Base-by-base conservation (phyloP, 345 rosid species). In the Balakata baccata region DNA sequence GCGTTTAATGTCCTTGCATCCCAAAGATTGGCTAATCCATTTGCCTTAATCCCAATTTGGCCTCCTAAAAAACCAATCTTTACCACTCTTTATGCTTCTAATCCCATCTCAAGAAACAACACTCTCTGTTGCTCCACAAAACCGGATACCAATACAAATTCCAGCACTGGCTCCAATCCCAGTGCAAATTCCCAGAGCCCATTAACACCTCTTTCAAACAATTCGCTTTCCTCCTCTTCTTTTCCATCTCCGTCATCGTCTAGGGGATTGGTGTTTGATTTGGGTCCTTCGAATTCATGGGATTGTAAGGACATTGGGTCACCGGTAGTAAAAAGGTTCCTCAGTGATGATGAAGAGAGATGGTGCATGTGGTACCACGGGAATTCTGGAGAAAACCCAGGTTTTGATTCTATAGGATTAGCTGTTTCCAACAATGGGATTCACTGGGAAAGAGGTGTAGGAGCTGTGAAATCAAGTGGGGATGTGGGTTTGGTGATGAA, bases 351-450 rank as follows among this genome's bases (percentile, higher is more conserved):
- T 57, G 92, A 85, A 79, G 98, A 91, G 86, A 91, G 97, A 77
- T 89, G 95, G 98, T 84, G 78, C 74, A 87, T 91, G 97, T 93
- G 97, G 98, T 89, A 93, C 87, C 81, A 86, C 45, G 97, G 95
- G 64, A 86, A 79, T 80, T 83, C 89, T 7, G 71, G 66, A 51
- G 77, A 74, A 64, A 72, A 47, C 50, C 74, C 81, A 11, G 78
- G 71, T 53, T 81, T 84, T 18, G 92, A 86, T 80, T 83, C 85
- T 25, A 72, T 89, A 6, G 97, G 98, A 7, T 76, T 93, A 74
- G 94, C 89, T 1, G 85, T 88, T 81, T 93, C 98, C 16, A 85
- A 81, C 77, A 89, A 93, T 79, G 97, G 96, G 67, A 76, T 89
- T 74, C 97, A 88, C 34, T 92, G 97, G 98, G 93, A 90, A 75